Conservation (phyloP, 106 monocot species). For the Dendrobium nobile region DNA sequence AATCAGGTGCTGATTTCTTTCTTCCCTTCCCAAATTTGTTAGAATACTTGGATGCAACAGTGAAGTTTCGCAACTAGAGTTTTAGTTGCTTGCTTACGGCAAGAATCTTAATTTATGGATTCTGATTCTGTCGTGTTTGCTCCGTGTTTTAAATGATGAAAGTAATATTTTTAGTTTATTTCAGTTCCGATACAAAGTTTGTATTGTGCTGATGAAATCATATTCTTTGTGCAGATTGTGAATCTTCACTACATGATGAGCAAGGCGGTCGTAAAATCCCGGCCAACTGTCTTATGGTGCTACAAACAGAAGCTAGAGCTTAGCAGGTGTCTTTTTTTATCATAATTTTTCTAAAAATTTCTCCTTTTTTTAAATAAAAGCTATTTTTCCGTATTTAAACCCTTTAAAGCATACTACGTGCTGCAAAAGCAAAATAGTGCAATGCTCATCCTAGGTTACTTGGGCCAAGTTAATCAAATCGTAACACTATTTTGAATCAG, state of each 20-base stretch:
- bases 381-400: neutral
- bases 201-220: neutral
- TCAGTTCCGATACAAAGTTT: neutral
- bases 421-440: neutral
- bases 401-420: neutral
- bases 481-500: too few relatives aligned
- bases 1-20: constrained; percentile 25
- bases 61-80: neutral
- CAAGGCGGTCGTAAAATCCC: constrained; percentile 53
- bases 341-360: neutral
- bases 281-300: constrained; percentile 80
- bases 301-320: constrained; percentile 83
- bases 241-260: constrained; percentile 75
- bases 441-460: neutral
- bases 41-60: neutral
- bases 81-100: too few relatives aligned
- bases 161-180: neutral
- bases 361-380: too few relatives aligned
- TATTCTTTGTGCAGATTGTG: constrained; percentile 43
- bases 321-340: constrained; percentile 63
- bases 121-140: neutral
- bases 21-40: neutral
- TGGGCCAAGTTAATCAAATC: too few relatives aligned
- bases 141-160: neutral
- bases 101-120: neutral